phyloP scores from a whole-genome alignment of 257 asterid genomes.

The Orobanche coerulescens region DNA sequence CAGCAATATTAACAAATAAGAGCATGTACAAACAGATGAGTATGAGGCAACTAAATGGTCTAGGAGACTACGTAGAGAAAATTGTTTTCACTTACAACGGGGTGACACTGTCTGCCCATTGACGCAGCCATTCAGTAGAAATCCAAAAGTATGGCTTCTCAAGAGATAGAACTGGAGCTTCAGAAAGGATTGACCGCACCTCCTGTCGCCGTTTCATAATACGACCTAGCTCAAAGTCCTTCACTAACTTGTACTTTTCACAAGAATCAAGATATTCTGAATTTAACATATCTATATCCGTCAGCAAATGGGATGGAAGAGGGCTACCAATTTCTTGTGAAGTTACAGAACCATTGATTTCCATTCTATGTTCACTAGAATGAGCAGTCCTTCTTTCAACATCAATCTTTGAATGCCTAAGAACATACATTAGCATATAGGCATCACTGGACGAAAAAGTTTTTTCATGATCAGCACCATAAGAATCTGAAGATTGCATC shows the following conservation, averaged over 20 bases:
- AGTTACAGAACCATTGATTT: slow-evolving; percentile 26
- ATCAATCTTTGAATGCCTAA: slow-evolving; percentile 34
- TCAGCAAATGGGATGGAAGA: slow-evolving; percentile 62
- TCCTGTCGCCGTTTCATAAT: slow-evolving; percentile 67
- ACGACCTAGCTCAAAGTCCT: slow-evolving; percentile 46
- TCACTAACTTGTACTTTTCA: slow-evolving; percentile 57
- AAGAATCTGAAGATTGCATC: slow-evolving; percentile 33
- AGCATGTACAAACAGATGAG: not conserved
- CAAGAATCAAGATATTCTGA: slow-evolving; percentile 49
- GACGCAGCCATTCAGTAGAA: slow-evolving; percentile 94
- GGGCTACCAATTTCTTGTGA: slow-evolving; percentile 30
- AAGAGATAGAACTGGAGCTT: slow-evolving; percentile 67
- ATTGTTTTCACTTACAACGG: slow-evolving; percentile 48
- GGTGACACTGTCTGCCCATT: slow-evolving; percentile 75
- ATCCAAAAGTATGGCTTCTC: slow-evolving; percentile 73
- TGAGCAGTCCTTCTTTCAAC: slow-evolving; percentile 22
- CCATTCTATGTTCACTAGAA: slow-evolving; percentile 31
- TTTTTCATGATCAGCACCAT: slow-evolving; percentile 37
- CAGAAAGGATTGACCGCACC: slow-evolving; percentile 76
- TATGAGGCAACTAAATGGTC: slow-evolving; percentile 12
- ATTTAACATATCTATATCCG: slow-evolving; percentile 59
- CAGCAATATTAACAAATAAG: slow-evolving; percentile 3
- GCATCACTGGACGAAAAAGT: slow-evolving; percentile 87
- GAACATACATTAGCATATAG: slow-evolving; percentile 89
- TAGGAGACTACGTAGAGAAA: slow-evolving; percentile 2